Conservation (phyloP, 352 stramenopile species). For the Blastocystis sp. region DNA sequence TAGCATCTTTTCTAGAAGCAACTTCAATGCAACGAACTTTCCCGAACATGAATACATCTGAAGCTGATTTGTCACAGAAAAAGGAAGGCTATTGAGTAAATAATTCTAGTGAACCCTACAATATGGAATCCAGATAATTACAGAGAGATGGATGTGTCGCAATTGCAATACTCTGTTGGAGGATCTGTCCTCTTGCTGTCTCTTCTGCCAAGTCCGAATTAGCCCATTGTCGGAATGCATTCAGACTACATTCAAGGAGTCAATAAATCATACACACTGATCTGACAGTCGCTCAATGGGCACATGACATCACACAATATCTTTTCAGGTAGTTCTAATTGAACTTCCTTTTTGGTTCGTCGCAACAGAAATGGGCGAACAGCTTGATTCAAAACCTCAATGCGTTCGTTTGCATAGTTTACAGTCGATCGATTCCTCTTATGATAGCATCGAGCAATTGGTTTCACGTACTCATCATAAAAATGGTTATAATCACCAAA, state of each 20-base stretch:
- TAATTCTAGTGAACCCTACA: not conserved
- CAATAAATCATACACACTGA: not conserved
- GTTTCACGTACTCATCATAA: constrained; percentile 24
- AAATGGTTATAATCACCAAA: constrained; percentile 10
- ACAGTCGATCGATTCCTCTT: not conserved
- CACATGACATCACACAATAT: constrained; percentile 6
- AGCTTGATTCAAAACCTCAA: constrained; percentile 28
- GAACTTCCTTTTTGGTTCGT: constrained; percentile 29
- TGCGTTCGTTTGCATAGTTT: not conserved
- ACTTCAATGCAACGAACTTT: constrained; percentile 22
- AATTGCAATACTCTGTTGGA: not conserved
- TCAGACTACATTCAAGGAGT: not conserved
- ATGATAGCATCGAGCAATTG: not conserved
- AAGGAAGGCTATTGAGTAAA: not conserved
- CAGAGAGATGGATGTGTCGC: not conserved
- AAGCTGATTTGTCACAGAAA: not conserved
- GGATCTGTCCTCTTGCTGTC: not conserved
- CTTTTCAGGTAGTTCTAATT: constrained; percentile 28
- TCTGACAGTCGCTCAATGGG: not conserved
- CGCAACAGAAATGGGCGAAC: constrained; percentile 26
- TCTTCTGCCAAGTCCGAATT: not conserved
- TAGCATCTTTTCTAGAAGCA: constrained; percentile 17
- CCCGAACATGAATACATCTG: not conserved
- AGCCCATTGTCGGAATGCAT: not conserved
- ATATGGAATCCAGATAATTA: not conserved